These are phyloP conservation scores for Conringia planisiliqua DNA, from an alignment of 345 rosid genomes.

Conservation along the genomic window DNA sequence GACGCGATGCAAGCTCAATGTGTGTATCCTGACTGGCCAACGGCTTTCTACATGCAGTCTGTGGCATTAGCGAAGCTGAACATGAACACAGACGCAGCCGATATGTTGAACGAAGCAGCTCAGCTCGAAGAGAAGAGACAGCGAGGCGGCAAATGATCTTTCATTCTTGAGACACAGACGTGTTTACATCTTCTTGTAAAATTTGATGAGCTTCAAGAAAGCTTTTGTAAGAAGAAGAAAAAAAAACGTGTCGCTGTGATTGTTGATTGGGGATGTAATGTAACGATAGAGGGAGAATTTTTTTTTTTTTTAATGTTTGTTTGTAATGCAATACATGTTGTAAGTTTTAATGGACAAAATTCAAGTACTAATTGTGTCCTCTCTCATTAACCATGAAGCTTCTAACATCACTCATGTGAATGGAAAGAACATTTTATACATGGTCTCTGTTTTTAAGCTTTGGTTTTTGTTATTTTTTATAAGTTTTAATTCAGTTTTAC, in stretches of 20 bases:
- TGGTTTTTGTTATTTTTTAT: not conserved
- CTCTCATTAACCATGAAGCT: not conserved
- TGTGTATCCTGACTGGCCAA: conserved; percentile 84
- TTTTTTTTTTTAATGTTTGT: conserved; percentile 2
- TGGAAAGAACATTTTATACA: not conserved
- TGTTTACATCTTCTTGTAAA: conserved; percentile 6
- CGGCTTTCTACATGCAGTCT: conserved; percentile 95
- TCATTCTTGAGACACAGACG: conserved; percentile 23
- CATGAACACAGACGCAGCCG: conserved; percentile 90
- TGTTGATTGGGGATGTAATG: conserved; percentile 36
- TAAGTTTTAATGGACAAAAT: conserved; percentile 17
- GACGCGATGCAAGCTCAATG: conserved; percentile 99
- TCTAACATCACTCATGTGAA: not conserved
- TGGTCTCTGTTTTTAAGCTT: not conserved
- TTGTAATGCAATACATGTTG: conserved; percentile 29
- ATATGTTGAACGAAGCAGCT: conserved; percentile 95
- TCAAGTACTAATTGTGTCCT: not conserved
- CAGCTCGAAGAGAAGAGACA: conserved; percentile 88
- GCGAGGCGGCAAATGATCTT: conserved; percentile 52
- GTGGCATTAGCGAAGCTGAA: conserved; percentile 92
- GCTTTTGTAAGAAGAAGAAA: not conserved
- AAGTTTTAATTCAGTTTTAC: not conserved
- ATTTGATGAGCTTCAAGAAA: conserved; percentile 13
- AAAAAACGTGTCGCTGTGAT: conserved; percentile 24
- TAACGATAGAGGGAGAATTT: conserved; percentile 14